Conservation (phyloP, 139 green algal genomes). For the Tetraselmis chui region DNA sequence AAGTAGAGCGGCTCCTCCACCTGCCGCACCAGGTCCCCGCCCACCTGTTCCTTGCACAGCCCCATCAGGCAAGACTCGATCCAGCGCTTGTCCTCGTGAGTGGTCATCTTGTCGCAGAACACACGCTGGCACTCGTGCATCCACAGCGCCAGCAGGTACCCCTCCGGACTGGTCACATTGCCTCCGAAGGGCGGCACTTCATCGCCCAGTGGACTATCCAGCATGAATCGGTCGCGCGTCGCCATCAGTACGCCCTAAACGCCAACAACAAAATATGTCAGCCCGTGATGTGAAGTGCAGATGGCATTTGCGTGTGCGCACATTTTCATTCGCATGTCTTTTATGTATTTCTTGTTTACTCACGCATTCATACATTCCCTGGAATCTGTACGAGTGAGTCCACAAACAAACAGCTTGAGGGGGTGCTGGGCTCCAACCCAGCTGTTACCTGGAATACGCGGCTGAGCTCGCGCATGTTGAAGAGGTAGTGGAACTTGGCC, state of each 20-base stretch:
- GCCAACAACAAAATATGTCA: too few species aligned
- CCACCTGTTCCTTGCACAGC: slow-evolving; percentile 61
- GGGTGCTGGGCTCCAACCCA: not conserved
- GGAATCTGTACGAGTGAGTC: too few species aligned
- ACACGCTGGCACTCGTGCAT: slow-evolving; percentile 86
- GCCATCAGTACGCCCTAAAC: slow-evolving; percentile 87
- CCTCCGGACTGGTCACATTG: slow-evolving; percentile 60
- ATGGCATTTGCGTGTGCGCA: too few species aligned
- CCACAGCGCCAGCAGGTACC: slow-evolving; percentile 86
- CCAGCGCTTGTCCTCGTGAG: slow-evolving; percentile 81
- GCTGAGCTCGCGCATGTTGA: slow-evolving; percentile 93
- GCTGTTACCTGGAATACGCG: slow-evolving; percentile 63
- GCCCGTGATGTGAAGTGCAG: too few species aligned
- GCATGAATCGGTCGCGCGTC: slow-evolving; percentile 36
- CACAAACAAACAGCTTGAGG: not conserved
- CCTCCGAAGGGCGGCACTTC: slow-evolving; percentile 48
- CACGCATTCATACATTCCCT: too few species aligned
- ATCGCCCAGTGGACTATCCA: slow-evolving; percentile 4
- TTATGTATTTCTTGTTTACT: too few species aligned
- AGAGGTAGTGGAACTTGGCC: slow-evolving; percentile 94
- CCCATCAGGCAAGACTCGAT: slow-evolving; percentile 55
- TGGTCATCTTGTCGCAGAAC: slow-evolving; percentile 87
- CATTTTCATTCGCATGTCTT: too few species aligned
- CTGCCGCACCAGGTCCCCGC: slow-evolving; percentile 49
- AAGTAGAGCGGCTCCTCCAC: slow-evolving; percentile 80